Evolutionary conservation across 805 yeast genomes (phyloP).

Genomic region (Saccharomycopsis oosterbeekiorum): DNA sequence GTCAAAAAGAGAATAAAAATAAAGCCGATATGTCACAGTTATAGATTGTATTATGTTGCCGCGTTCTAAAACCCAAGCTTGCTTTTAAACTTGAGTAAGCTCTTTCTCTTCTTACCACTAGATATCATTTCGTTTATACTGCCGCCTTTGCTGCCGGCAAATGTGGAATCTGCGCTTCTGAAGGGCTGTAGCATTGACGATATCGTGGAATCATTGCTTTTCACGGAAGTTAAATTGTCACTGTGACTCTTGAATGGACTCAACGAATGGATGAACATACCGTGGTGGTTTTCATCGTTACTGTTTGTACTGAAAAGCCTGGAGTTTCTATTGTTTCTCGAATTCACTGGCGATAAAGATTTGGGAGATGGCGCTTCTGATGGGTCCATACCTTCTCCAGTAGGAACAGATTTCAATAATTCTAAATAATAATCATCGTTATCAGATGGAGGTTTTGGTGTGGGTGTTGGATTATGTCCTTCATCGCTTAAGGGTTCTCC

Average conservation of each 20-base stretch:
- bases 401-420: slow-evolving; percentile 2
- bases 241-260: background rate
- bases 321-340: background rate
- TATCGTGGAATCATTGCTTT: background rate
- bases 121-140: background rate
- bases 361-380: background rate
- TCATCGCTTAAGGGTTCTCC: background rate
- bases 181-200: slow-evolving; percentile 1
- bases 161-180: slow-evolving; percentile 4
- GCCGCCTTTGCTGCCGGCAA: background rate
- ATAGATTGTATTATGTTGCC: background rate
- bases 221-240: background rate
- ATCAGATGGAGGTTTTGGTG: background rate
- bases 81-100: slow-evolving; percentile 3
- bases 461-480: background rate
- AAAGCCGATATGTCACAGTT: background rate
- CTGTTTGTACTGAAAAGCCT: background rate
- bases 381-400: background rate
- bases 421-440: background rate
- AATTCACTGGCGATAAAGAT: slow-evolving; percentile 4
- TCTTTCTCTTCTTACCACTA: background rate
- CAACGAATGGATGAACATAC: background rate
- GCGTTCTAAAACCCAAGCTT: background rate
- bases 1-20: background rate
- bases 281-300: background rate